Base-by-base conservation (phyloP, 495 filamentous ascomycete genomes). In the Penicillium odoratum region DNA sequence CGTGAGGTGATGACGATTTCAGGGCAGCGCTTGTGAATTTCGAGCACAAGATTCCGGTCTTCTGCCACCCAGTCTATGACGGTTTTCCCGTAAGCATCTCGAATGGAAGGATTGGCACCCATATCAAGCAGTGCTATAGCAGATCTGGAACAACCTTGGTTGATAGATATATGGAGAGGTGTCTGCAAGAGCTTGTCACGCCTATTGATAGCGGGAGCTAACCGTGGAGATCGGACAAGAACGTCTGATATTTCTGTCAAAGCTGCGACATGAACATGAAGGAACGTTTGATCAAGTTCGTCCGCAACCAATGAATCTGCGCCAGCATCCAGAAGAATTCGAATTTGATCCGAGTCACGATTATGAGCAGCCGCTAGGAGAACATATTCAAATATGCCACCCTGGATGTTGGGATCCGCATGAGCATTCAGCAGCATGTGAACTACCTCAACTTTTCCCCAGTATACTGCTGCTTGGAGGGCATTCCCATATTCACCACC, bases 11-110 rank as follows among this genome's bases (percentile, higher is more conserved):
- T 16, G 29, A 33, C 8, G 25, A 60, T 28, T 10, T 25, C 13
- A 51, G 57, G 57, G 38, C 15, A 55, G 28, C 16, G 25, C 8
- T 47, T 16, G 15, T n/a, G 36, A 15, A 60, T 51, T 47, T 51
- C 34, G 11, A 11, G 51, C 29, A 55, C 16, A 10, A 60, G 25
- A 49, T 26, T 46, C 47, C 10, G 28, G 18, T 60, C 9, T 1
- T n/a, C 51, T 6, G 42, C 0, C 29, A 36, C 57, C 57, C 57
- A 60, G 51, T 60, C 57, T 28, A 60, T 31, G 15, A 18, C 25
- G 40, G 55, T 21, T 55, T 28, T 50, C 25, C 57, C 57, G 30
- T 48, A 56, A n/a, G 44, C 53, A n/a, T 48, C 53, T 40, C 3
- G 44, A 26, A 48, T 4, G 31, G 40, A 55, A 46, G 52, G 52